A percentile compares a stretch with the other conserved stretches of the same genome.
These are phyloP conservation scores for Kodamaea laetipori DNA, from an alignment of 805 yeast genomes.

Conservation along the genomic window DNA sequence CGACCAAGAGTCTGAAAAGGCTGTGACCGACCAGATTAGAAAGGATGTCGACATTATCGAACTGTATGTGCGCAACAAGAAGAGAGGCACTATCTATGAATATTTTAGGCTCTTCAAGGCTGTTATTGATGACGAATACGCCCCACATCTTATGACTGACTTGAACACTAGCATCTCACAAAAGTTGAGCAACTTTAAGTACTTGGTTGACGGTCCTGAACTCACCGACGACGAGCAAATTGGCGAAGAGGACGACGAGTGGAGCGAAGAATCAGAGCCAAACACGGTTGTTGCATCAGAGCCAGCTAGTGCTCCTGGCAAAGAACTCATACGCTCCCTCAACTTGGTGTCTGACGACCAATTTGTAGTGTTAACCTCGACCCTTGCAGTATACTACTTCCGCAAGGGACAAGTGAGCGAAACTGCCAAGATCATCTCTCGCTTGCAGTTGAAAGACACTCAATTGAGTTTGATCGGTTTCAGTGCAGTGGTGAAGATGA, in stretches of 20 bases:
- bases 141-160: slow-evolving; percentile 20
- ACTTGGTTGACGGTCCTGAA: slow-evolving; percentile 29
- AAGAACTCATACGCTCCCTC: slow-evolving; percentile 26
- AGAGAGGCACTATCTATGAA: slow-evolving; percentile 9
- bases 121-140: slow-evolving; percentile 17
- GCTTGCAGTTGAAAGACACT: slow-evolving; percentile 23
- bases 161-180: slow-evolving; percentile 16
- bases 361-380: slow-evolving; percentile 32
- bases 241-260: slow-evolving; percentile 13
- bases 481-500: slow-evolving; percentile 31
- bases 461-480: slow-evolving; percentile 34
- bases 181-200: slow-evolving; percentile 24
- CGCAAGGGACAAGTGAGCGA: slow-evolving; percentile 21
- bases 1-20: slow-evolving; percentile 13
- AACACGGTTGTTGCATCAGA: slow-evolving; percentile 6
- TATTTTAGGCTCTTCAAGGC: slow-evolving; percentile 23
- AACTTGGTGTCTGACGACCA: slow-evolving; percentile 38
- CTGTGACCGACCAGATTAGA: slow-evolving; percentile 15
- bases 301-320: not conserved
- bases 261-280: slow-evolving; percentile 13
- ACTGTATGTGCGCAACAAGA: slow-evolving; percentile 13
- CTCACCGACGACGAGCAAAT: slow-evolving; percentile 31
- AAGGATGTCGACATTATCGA: slow-evolving; percentile 20
- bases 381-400: slow-evolving; percentile 27
- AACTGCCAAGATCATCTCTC: slow-evolving; percentile 25